Evolutionary conservation across 2,329 filamentous ascomycete genomes (phyloP).

Genomic region (Penicillium sp.): DNA sequence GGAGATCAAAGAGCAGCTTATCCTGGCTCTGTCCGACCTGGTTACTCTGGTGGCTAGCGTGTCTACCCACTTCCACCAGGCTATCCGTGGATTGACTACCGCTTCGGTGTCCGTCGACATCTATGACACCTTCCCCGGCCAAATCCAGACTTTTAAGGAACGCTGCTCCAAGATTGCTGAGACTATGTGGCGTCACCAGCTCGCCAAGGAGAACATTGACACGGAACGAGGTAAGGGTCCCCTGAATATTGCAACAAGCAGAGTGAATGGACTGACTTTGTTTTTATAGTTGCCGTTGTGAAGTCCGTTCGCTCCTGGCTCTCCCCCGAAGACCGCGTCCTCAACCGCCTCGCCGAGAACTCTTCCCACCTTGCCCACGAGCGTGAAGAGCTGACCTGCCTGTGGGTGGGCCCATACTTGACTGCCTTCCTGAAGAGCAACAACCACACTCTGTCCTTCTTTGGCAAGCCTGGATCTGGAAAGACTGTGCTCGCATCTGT

Average conservation of each 20-base stretch:
- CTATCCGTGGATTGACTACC: slow-evolving; percentile 21
- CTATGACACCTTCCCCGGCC: slow-evolving; percentile 35
- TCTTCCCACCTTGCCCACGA: slow-evolving; percentile 40
- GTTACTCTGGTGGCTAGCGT: slow-evolving; percentile 31
- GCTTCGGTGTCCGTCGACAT: slow-evolving; percentile 36
- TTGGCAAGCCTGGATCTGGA: slow-evolving; percentile 38
- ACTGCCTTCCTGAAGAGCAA: slow-evolving; percentile 48
- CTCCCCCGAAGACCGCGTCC: slow-evolving; percentile 45
- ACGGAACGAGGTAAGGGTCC: slow-evolving; percentile 26
- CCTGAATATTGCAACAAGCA: neutral
- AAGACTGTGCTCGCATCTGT: slow-evolving; percentile 40
- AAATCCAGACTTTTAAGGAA: slow-evolving; percentile 35
- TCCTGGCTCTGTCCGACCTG: slow-evolving; percentile 36
- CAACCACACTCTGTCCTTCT: slow-evolving; percentile 44
- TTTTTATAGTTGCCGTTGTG: slow-evolving; percentile 25
- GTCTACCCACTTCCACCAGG: slow-evolving; percentile 37
- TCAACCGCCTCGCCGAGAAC: slow-evolving; percentile 43
- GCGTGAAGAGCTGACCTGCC: slow-evolving; percentile 51
- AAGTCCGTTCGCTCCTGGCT: slow-evolving; percentile 39
- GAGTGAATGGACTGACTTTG: neutral
- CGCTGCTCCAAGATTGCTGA: slow-evolving; percentile 36
- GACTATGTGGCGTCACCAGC: slow-evolving; percentile 41
- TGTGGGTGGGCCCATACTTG: slow-evolving; percentile 51
- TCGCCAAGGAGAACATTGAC: slow-evolving; percentile 31
- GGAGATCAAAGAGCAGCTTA: slow-evolving; percentile 48